A percentile compares a stretch with the other conserved stretches of the same genome.
These are phyloP conservation scores for Croton setiger DNA, from an alignment of 441 rosid species.

Conservation along the genomic window DNA sequence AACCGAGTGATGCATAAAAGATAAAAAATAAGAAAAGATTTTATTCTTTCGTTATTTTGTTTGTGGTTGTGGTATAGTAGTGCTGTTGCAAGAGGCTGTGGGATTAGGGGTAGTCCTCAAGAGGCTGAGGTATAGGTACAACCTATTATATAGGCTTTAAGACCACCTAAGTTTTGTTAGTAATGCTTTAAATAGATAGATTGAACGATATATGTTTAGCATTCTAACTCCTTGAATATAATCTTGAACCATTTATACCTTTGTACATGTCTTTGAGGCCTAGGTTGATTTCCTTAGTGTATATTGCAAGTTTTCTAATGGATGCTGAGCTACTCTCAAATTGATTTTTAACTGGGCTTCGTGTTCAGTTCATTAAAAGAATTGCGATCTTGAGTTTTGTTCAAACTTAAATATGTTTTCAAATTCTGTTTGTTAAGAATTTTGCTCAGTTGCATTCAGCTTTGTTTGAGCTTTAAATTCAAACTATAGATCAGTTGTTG, in stretches of 20 bases:
- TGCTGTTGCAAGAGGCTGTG: not conserved
- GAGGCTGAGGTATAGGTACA: not conserved
- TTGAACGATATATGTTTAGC: not conserved
- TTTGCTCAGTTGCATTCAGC: not conserved
- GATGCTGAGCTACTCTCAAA: not conserved
- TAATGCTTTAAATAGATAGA: not conserved
- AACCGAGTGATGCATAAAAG: not conserved
- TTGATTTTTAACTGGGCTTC: not conserved
- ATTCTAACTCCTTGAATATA: not conserved
- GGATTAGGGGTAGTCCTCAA: not conserved
- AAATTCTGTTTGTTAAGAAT: too few species aligned
- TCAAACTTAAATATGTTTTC: too few species aligned
- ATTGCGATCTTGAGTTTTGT: too few species aligned
- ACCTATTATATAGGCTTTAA: not conserved
- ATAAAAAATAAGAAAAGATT: too few species aligned
- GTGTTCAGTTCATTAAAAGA: too few species aligned
- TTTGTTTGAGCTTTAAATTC: too few species aligned
- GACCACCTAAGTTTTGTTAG: slow-evolving; percentile 8
- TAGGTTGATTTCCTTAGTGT: not conserved
- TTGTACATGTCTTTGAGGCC: not conserved
- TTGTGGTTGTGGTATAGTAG: not conserved
- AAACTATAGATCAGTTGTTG: too few species aligned
- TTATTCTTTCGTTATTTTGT: not conserved
- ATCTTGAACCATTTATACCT: not conserved
- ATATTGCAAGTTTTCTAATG: not conserved